Evolutionary conservation across 2,329 filamentous ascomycete species (phyloP), one percentile per base, ranked within the genome.

Genomic region (Calonectria leucothoes): DNA sequence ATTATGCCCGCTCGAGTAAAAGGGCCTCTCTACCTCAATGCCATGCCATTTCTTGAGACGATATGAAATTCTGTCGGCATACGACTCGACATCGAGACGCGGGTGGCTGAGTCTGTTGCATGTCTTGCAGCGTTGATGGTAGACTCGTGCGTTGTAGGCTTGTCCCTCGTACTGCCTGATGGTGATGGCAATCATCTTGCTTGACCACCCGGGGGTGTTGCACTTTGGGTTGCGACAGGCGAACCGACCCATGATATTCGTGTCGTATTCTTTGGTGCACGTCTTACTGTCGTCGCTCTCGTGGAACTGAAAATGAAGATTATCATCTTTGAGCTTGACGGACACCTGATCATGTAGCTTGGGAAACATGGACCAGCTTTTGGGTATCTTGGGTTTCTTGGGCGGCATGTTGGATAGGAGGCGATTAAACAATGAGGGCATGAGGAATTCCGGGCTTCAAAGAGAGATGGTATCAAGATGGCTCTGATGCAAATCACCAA

Each of bases 1-100:
- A 0, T 64, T 37, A 3, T 69, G 69, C 0, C 11, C 17, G 0
- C 7, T 7, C 2, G 17, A 31, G 49, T 74, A 77, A 0, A 1
- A 6, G 0, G 71, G 78, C 7, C 0, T 31, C 6, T 81, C 75
- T 48, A 81, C 61, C 2, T 64, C 2, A 1, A 86, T 55, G 0
- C 81, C 82, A 6, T 75, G 77, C 85, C 84, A 86, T 45, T 79
- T 82, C 73, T 83, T 85, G 6, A 87, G 75, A 1, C 85, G 79
- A 64, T 85, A 85, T 0, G 79, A 73, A 0, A 87, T 72, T 6
- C 84, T 76, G 3, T 86, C 81, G 1, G 81, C 74, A 52, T 86
- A 87, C 0, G 80, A 81, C 10, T 79, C 48, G 33, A 27, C 33
- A 33, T 86, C 72, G 0, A 86, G 65, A 3, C 3, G 57, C 1